Evolutionary conservation across 2,329 filamentous ascomycete species (phyloP), one percentile per base, ranked within the genome.

Genomic region (Talaromyces sp.): DNA sequence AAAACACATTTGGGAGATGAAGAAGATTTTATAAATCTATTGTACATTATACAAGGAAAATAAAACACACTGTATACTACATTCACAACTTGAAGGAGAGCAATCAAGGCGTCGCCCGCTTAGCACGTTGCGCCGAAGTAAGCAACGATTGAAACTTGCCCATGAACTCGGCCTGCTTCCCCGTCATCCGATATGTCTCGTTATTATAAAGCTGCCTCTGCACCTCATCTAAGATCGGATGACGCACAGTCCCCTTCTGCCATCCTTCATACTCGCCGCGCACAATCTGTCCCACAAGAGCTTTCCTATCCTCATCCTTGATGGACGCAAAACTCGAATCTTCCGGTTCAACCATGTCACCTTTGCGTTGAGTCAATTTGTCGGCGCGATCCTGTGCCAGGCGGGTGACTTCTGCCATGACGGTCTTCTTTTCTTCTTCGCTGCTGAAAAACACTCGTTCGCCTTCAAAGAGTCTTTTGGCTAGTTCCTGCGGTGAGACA

Each of bases 151-250:
- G 72, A 8, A 81, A 69, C 63, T 79, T 79, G 45, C 70, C 67
- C 66, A 80, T 67, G 60, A 81, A 78, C 50, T 75, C 70, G 5
- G 72, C 71, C 45, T 70, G 73, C 66, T 80, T 78, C 19, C 73
- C 72, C 9, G 72, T 65, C 17, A 71, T 72, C n/a, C 74, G 73
- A 69, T 79, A 81, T 15, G 77, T 80, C 50, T 73, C 73, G 59
- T 81, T 81, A 62, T 78, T 79, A n/a, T 70, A 68, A 27, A 80
- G 71, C 64, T 76, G 77, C 61, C 70, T 75, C 25, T 73, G 49
- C 45, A 80, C 72, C 57, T 75, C 72, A 19, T 68, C 69, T 47
- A 79, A 56, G 17, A 78, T 67, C 25, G 74, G 69, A 41, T 74
- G 71, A 17, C 63, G 67, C 33, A 62, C 61, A 47, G 67, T 54